Conservation (phyloP, 441 rosid species). For the Populus hybrid region DNA sequence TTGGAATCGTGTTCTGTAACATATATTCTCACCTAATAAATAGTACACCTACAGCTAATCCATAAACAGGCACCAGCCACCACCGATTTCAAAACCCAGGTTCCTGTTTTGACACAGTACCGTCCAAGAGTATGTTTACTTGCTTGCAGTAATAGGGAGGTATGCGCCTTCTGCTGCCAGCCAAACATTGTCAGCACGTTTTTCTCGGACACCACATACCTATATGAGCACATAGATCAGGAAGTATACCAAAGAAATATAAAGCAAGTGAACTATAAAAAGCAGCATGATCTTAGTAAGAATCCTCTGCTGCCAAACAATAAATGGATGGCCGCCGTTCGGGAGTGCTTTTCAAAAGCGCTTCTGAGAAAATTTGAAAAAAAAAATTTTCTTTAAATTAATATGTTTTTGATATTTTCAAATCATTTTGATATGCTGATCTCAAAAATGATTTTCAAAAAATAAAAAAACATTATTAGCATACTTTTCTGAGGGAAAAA, state of each 20-base stretch:
- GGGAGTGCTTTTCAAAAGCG: too few species aligned
- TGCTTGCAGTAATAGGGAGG: conserved; percentile 68
- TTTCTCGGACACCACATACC: conserved; percentile 87
- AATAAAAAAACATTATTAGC: too few species aligned
- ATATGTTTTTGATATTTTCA: too few species aligned
- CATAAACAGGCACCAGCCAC: conserved; percentile 26
- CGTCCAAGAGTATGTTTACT: conserved; percentile 33
- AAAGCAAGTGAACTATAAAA: not conserved
- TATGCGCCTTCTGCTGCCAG: conserved; percentile 94
- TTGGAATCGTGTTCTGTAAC: not conserved
- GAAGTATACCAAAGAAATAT: not conserved
- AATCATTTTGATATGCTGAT: too few species aligned
- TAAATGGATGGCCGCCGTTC: too few species aligned
- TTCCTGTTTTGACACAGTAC: conserved; percentile 31
- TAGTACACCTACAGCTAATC: conserved; percentile 15
- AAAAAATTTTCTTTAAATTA: too few species aligned
- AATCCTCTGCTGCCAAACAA: not conserved
- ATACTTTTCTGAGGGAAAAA: too few species aligned
- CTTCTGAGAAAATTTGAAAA: too few species aligned
- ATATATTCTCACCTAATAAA: conserved; percentile 10
- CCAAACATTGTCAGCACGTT: conserved; percentile 88
- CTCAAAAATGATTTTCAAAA: too few species aligned
- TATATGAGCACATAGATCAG: conserved; percentile 25
- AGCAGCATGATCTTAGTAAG: not conserved
- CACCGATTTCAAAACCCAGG: conserved; percentile 36